Evolutionary conservation across 352 stramenopile genomes (phyloP), one percentile per base, ranked within the genome.

Genomic region (Aphanomyces invadans): DNA sequence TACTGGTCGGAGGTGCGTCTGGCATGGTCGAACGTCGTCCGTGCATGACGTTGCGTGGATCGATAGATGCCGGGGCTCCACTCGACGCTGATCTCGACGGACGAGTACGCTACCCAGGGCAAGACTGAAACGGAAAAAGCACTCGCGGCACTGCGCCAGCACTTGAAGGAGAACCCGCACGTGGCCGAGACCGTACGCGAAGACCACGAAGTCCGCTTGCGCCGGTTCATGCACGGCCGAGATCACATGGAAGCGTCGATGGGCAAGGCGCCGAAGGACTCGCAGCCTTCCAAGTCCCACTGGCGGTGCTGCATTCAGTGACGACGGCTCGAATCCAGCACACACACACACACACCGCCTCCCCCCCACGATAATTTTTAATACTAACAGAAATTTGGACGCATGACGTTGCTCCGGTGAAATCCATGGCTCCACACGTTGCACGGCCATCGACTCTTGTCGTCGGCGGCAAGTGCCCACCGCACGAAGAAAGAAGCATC

Each of bases 101-200:
- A 85, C 32, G 78, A 91, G 46, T 94, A 78, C 65, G 76, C 87
- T 56, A 73, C 75, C 33, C 81, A 94, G 70, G 79, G 71, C 12
- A 62, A 83, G 66, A 79, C 70, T 1, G 82, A 89, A 71, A 94
- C 85, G 4, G 80, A 89, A 63, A 90, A 88, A 55, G 85, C 81
- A 23, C 59, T 94, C 49, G 74, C 78, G 31, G 69, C 86, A 70
- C 54, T 94, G 62, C 80, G 87, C 48, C 66, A 76, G 36, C 90
- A 81, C 49, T 49, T 94, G 53, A 76, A 76, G 53, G 60, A 86
- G 49, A 84, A 94, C 64, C 83, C 83, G 26, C 78, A 89, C 44
- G 80, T 84, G 54, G 55, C 89, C 26, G 82, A 91, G 62, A 80
- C 76, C n/a, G 83, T 94, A 65, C 86, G 77, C 53, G 83, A 91